Percentiles rank a stretch among this genome's conserved stretches.
Evolutionary conservation across 1,284 basidiomycete species (phyloP).

Genomic region (Ceratobasidium theobromae): DNA sequence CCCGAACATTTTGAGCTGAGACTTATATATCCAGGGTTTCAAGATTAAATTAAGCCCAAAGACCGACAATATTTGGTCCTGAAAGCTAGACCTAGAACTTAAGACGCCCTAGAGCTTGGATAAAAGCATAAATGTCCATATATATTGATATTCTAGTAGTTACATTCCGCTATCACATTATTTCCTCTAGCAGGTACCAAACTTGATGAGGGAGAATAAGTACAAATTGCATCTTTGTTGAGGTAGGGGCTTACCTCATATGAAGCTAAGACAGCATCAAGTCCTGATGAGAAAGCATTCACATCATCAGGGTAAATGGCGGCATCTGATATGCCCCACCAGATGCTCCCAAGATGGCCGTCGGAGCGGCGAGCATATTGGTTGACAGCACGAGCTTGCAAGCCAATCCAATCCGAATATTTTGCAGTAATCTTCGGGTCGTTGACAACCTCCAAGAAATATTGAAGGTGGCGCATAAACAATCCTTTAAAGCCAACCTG

Average conservation of each 20-base stretch:
- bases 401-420: slow-evolving; percentile 19
- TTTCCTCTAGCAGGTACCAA: slow-evolving; percentile 7
- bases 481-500: neutral
- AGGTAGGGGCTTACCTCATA: neutral
- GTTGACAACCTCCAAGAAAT: slow-evolving; percentile 6
- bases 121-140: too few species aligned
- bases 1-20: too few species aligned
- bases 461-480: neutral
- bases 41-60: too few species aligned
- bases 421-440: slow-evolving; percentile 2
- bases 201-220: neutral
- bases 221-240: too few species aligned
- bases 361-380: slow-evolving; percentile 9
- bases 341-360: slow-evolving; percentile 7
- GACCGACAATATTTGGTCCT: too few species aligned
- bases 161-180: too few species aligned
- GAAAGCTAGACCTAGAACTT: too few species aligned
- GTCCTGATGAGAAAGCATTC: slow-evolving; percentile 3
- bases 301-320: neutral
- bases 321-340: neutral
- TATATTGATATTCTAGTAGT: too few species aligned
- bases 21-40: too few species aligned
- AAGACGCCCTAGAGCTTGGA: too few species aligned
- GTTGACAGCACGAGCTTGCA: slow-evolving; percentile 4
- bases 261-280: slow-evolving; percentile 10